Base-by-base conservation (phyloP, 371 early-diverging fungal species). In the Smittium culicis region DNA sequence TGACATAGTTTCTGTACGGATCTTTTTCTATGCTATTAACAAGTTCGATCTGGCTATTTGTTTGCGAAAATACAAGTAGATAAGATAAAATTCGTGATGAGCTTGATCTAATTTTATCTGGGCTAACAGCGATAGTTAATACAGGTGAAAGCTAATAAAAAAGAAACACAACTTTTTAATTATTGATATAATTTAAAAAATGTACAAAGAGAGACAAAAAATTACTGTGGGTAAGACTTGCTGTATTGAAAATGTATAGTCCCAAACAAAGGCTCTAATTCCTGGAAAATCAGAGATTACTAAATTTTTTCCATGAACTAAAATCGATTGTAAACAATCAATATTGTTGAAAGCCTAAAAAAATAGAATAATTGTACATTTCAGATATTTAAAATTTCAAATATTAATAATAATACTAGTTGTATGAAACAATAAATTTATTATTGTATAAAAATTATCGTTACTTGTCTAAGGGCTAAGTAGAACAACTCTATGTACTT, bases 221-320 rank as follows among this genome's bases (percentile, higher is more conserved):
- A 20, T 63, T 63, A 63, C 63, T 1, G n/a, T 63, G 5, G 65
- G 65, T 11, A 64, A 25, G 3, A 64, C 27, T n/a, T 64, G 65
- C 34, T 20, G 17, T 29, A 34, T 17, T 25, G 34, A 25, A 64
- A 35, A 64, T 11, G 35, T 34, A 45, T 34, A 64, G 27, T 35
- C 17, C 34, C 65, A 64, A 17, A 35, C 27, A 64, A 64, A 64
- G 5, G 54, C 2, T 29, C 54, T 64, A 45, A 64, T 45, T 5
- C 35, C 35, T 16, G 65, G 65, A 24, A 64, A 35, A 29, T 34
- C 65, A 29, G 24, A 14, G 45, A 54, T 28, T 25, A 64, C n/a
- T 5, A 64, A 34, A 28, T 64, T 45, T 27, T 64, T 31, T 3
- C 65, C 65, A 64, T 35, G 3, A 8, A 35, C 30, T 35, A 64